Percentiles rank a stretch among this genome's conserved stretches.
Evolutionary conservation across 2,329 filamentous ascomycete species (phyloP).

Genomic region (Scleromitrula shiraiana): DNA sequence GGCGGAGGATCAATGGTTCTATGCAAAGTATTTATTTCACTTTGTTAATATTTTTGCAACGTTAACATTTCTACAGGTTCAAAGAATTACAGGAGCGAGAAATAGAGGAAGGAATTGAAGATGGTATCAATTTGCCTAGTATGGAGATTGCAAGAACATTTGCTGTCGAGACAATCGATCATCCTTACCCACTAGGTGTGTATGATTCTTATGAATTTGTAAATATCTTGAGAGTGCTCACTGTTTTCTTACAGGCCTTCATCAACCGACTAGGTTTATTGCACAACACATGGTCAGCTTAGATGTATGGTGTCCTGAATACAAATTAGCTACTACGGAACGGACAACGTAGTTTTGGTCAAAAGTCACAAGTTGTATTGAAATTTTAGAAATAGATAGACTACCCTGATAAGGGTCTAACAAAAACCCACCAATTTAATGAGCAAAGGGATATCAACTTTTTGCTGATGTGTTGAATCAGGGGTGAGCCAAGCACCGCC

Average conservation of each 20-base stretch:
- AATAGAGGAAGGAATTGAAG: slow-evolving; percentile 16
- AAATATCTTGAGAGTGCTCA: background rate
- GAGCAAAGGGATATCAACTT: too few species aligned
- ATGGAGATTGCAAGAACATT: slow-evolving; percentile 28
- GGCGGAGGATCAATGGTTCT: slow-evolving; percentile 29
- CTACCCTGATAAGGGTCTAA: too few species aligned
- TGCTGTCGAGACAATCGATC: slow-evolving; percentile 27
- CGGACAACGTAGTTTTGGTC: too few species aligned
- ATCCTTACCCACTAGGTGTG: slow-evolving; percentile 27
- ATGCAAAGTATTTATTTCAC: slow-evolving; percentile 17
- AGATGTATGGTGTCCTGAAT: slow-evolving; percentile 25
- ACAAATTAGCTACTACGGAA: slow-evolving; percentile 15
- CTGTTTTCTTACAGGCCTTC: slow-evolving; percentile 9
- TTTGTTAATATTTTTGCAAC: background rate
- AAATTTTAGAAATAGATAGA: too few species aligned
- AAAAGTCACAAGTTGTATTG: too few species aligned
- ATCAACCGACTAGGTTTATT: slow-evolving; percentile 25
- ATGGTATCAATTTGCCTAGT: slow-evolving; percentile 24
- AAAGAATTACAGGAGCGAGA: slow-evolving; percentile 18
- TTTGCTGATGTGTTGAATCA: too few species aligned
- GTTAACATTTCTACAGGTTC: slow-evolving; percentile 15
- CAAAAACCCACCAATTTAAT: too few species aligned
- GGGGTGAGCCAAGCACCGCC: too few species aligned
- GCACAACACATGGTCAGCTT: slow-evolving; percentile 17
- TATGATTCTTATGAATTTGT: background rate